These are phyloP conservation scores for Eimeria acervulina DNA, from an alignment of 169 alveolate genomes.

Conservation along the genomic window DNA sequence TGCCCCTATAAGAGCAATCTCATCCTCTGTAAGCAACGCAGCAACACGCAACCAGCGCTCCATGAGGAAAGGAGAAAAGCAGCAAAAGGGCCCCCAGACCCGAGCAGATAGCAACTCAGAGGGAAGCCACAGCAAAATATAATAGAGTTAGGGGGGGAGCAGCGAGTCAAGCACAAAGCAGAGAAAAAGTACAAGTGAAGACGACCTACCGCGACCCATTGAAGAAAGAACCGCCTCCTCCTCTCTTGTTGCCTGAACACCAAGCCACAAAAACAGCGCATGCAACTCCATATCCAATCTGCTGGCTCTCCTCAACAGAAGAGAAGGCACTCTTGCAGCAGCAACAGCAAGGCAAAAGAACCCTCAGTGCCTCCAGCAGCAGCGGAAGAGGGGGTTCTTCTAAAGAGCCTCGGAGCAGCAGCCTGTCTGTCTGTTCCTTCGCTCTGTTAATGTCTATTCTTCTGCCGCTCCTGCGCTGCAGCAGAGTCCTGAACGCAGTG, in stretches of 20 bases:
- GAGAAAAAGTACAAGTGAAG: not conserved
- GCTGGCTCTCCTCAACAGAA: not conserved
- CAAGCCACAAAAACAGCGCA: not conserved
- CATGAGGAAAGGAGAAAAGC: not conserved
- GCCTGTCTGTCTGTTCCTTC: not conserved
- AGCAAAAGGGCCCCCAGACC: not conserved
- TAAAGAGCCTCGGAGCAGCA: too few species aligned
- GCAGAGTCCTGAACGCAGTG: not conserved
- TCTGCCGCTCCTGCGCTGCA: not conserved
- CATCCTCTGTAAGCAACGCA: conserved; percentile 27
- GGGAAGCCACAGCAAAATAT: not conserved
- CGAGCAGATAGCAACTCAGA: not conserved
- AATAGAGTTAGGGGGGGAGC: not conserved
- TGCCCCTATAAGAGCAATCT: conserved; percentile 40
- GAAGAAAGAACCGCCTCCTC: conserved; percentile 28
- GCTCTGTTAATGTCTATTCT: not conserved
- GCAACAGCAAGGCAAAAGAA: not conserved
- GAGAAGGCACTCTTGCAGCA: not conserved
- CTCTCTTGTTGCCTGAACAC: not conserved
- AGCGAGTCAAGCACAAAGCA: not conserved
- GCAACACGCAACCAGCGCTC: not conserved
- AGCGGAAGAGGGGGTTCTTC: not conserved
- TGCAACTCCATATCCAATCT: not conserved
- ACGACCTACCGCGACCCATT: conserved; percentile 53
- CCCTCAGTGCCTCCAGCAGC: not conserved